These are phyloP conservation scores for Candida tallmaniae DNA, from an alignment of 805 yeast genomes.

Conservation along the genomic window DNA sequence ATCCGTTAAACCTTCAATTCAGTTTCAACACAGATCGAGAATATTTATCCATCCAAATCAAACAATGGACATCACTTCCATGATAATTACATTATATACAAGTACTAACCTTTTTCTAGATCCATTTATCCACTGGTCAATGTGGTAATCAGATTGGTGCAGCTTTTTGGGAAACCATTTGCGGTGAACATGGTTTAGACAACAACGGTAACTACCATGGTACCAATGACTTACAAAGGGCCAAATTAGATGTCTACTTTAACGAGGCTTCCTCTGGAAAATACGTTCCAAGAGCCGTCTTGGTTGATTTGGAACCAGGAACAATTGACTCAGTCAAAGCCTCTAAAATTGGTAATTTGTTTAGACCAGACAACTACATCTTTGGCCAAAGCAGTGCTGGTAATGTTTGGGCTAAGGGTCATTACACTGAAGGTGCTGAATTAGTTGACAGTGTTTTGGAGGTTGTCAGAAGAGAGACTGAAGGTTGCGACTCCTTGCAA, in stretches of 20 bases:
- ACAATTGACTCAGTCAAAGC: conserved; percentile 82
- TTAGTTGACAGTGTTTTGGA: conserved; percentile 86
- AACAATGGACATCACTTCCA: too few species aligned
- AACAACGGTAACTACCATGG: conserved; percentile 68
- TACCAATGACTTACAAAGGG: conserved; percentile 37
- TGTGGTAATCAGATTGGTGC: conserved; percentile 99
- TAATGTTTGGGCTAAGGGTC: conserved; percentile 96
- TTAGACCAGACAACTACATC: conserved; percentile 88
- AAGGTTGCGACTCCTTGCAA: conserved; percentile 86
- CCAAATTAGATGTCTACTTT: conserved; percentile 76
- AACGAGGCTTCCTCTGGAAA: conserved; percentile 83
- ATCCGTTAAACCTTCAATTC: too few species aligned
- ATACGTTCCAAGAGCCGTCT: conserved; percentile 90
- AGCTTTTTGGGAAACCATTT: conserved; percentile 89
- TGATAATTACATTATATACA: too few species aligned
- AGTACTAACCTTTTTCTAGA: conserved; percentile 39
- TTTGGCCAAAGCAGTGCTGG: conserved; percentile 93
- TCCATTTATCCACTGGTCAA: conserved; percentile 96
- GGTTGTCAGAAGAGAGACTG: conserved; percentile 89
- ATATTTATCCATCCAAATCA: too few species aligned
- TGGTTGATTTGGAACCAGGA: conserved; percentile 92
- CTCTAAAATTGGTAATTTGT: conserved; percentile 77
- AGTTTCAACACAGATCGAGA: too few species aligned
- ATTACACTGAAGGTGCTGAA: conserved; percentile 95
- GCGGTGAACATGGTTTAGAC: conserved; percentile 84